Base-by-base conservation (phyloP, 2,329 filamentous ascomycete species). In the Fusarium hostae region DNA sequence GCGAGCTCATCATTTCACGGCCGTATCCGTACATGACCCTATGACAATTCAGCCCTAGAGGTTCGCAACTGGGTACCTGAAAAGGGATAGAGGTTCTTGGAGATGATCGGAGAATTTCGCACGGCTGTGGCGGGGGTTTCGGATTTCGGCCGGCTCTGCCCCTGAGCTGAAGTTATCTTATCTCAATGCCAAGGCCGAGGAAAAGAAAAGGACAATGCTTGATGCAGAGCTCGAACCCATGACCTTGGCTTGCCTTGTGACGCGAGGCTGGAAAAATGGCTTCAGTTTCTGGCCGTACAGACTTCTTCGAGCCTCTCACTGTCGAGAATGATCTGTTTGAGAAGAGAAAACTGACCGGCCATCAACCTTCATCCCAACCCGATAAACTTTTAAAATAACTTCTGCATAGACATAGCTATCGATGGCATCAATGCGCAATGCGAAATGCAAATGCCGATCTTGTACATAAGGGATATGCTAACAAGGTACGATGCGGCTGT, bases 41-140 rank as follows among this genome's bases (percentile, higher is more conserved):
- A 40, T 63, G 32, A 20, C 9, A 30, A 1, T 24, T 55, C 40
- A 61, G 52, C 52, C 52, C 34, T 45, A 22, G 41, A 22, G 1
- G 40, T 37, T 59, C 59, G 55, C 59, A 26, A 55, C 45, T 63
- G 9, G 18, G 8, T 34, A 48, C 59, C 61, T 35, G 20, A 50
- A 66, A 44, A 35, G 43, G 61, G 37, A 64, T 64, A 57, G 50
- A 62, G 60, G 56, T 35, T 34, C 24, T 61, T n/a, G 15, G n/a
- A 18, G 43, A 61, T 15, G 20, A 41, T 66, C 63, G 61, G 63
- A 66, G 63, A 66, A 39, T 50, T 65, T 59, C 26, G 20, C n/a
- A 26, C 43, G 24, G 30, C 13, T 28, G 28, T 20, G 24, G 63
- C 55, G 43, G 60, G 45, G 32, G 22, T 35, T 65, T 22, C 41